A percentile compares a stretch with the other conserved stretches of the same genome.
phyloP scores from a whole-genome alignment of 2,329 filamentous ascomycete genomes.

The Arthrobotrys pseudoclavata region DNA sequence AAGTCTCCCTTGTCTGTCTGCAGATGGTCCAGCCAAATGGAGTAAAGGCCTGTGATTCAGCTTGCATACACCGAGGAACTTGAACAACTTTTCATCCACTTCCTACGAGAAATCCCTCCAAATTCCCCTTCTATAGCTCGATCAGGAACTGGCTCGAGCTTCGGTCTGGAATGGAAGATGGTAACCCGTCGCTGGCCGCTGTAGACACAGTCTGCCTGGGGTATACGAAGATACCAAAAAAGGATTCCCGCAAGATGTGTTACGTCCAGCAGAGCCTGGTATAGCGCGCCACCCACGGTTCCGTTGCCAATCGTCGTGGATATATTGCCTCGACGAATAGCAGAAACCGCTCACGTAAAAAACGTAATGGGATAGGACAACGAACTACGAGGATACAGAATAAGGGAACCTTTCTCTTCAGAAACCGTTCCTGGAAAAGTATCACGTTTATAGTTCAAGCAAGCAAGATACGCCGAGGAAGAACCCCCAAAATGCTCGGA shows the following conservation, averaged over 20 bases:
- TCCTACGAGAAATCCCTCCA: constrained; percentile 39
- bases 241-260: constrained; percentile 31
- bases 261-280: constrained; percentile 44
- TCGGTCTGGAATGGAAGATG: constrained; percentile 37
- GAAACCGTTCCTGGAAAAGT: constrained; percentile 54
- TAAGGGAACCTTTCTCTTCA: constrained; percentile 59
- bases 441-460: constrained; percentile 57
- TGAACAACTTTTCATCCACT: constrained; percentile 40
- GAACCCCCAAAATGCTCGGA: constrained; percentile 34
- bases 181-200: constrained; percentile 47
- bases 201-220: constrained; percentile 18
- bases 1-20: constrained; percentile 29
- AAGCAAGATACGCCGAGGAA: constrained; percentile 50
- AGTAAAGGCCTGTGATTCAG: constrained; percentile 58
- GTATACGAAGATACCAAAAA: constrained; percentile 7
- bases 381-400: constrained; percentile 59
- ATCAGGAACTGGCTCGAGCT: constrained; percentile 44
- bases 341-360: constrained; percentile 58
- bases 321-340: constrained; percentile 43
- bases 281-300: constrained; percentile 39
- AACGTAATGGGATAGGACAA: constrained; percentile 34
- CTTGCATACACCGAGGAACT: constrained; percentile 39
- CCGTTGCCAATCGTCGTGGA: constrained; percentile 8
- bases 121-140: constrained; percentile 34
- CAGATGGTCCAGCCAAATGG: constrained; percentile 58